A percentile compares a stretch with the other conserved stretches of the same genome.
These are phyloP conservation scores for Fusarium sp. DNA, from an alignment of 2,329 filamentous ascomycete species.

Conservation along the genomic window DNA sequence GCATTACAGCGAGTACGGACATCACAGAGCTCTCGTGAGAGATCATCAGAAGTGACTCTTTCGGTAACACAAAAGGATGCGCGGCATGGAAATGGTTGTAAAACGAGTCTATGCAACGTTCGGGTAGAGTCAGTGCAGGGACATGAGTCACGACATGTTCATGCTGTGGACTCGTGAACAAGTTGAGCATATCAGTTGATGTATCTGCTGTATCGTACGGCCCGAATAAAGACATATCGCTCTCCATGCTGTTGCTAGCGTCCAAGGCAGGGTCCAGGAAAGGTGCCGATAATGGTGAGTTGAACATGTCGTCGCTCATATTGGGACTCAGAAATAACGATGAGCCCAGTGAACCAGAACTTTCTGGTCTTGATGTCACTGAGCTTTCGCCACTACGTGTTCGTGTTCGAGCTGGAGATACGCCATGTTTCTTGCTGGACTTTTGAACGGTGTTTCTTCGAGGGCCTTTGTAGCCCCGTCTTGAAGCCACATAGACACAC, in stretches of 20 bases:
- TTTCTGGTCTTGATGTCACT: slow-evolving; percentile 50
- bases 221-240: slow-evolving; percentile 20
- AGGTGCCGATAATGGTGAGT: slow-evolving; percentile 32
- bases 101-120: slow-evolving; percentile 65
- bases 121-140: slow-evolving; percentile 50
- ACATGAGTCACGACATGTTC: slow-evolving; percentile 27
- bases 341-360: slow-evolving; percentile 23
- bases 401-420: slow-evolving; percentile 45
- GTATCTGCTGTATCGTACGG: slow-evolving; percentile 34
- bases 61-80: slow-evolving; percentile 66
- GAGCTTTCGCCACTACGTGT: slow-evolving; percentile 44
- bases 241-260: slow-evolving; percentile 4
- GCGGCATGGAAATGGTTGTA: slow-evolving; percentile 65
- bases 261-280: slow-evolving; percentile 8
- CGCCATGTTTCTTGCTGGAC: slow-evolving; percentile 60
- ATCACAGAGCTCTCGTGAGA: slow-evolving; percentile 58
- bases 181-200: slow-evolving; percentile 30
- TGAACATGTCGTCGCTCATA: slow-evolving; percentile 20
- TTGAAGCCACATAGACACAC: slow-evolving; percentile 77
- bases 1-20: slow-evolving; percentile 61
- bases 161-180: slow-evolving; percentile 27
- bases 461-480: slow-evolving; percentile 75
- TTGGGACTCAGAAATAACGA: slow-evolving; percentile 17
- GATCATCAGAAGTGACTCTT: slow-evolving; percentile 57
- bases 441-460: slow-evolving; percentile 51